Evolutionary conservation across 352 stramenopile genomes (phyloP), one percentile per base, ranked within the genome.

Genomic region (Pythium phragmiticola): DNA sequence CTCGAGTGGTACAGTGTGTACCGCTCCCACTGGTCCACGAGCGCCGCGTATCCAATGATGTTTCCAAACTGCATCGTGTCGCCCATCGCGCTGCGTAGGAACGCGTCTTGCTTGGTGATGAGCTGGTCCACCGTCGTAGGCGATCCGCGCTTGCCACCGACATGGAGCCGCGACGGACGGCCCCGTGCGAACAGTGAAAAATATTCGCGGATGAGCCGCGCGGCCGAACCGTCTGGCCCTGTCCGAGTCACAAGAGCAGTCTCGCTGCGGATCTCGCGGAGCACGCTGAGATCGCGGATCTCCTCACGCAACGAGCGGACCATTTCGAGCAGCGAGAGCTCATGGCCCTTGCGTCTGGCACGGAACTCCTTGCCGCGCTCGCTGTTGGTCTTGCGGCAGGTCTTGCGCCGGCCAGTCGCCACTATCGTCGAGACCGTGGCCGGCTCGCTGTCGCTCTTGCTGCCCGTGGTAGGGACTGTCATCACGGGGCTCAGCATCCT

Each of bases 351-450:
- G 43, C 74, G 75, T 37, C 79, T 80, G 4, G 75, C 77, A 36
- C 81, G 81, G 58, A 88, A 90, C 46, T 66, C 75, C 41, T 77
- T 80, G 21, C 77, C 78, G 30, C 81, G 81, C 55, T 88, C 81
- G 55, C 78, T 88, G 68, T 89, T 89, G n/a, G 66, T 82, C 60
- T 84, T 89, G 65, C 60, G 58, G 4, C 61, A 58, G 41, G 21
- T 30, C 43, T 63, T 63, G 42, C 33, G 39, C 5, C 4, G 53
- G n/a, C 5, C 14, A 21, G n/a, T 16, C n/a, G 30, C 13, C 13
- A 26, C n/a, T 16, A 37, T 7, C 13, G 28, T 8, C 28, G 34
- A 6, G 13, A 7, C 26, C 13, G 26, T 17, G 19, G 7, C 46
- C 1, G 26, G 21, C 7, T 13, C 46, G 45, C 9, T 14, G 0